Base-by-base conservation (phyloP, 208 protist genomes). In the Leishmania turanica region DNA sequence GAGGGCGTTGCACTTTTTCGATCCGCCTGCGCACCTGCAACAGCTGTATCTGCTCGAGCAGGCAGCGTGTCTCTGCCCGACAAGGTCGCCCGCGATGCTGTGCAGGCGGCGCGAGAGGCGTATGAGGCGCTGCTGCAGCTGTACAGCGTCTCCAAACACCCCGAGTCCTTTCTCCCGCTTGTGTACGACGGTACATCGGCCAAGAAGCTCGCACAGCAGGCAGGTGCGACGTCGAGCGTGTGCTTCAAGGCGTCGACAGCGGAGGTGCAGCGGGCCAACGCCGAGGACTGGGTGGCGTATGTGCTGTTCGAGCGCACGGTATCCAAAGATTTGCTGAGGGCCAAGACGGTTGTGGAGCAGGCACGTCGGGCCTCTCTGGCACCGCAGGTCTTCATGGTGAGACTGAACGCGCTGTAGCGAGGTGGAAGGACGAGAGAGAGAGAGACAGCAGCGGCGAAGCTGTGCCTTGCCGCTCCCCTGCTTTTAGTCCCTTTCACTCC, bases 271-370 rank as follows among this genome's bases (percentile, higher is more conserved):
- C 78, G 86, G 72, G 34, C 85, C 15, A 97, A 95, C 81, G 83
- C 89, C 8, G 79, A 74, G 45, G 93, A 97, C 76, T 97, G 93
- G 92, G 73, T 88, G 2, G 62, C 81, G 31, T 92, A 93, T 80
- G 87, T 95, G 17, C 65, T 68, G 17, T 97, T 97, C 73, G 93
- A 97, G 82, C 89, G 92, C 34, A 66, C 83, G 15, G 86, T 97
- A 42, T 87, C 92, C n/a, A 90, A 88, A 72, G 93, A 97, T 75
- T 78, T 97, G 84, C 37, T 76, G 42, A 77, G 76, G 42, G 85
- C 92, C 42, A 86, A 90, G 77, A 84, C 90, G 37, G 87, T 92
- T 6, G 83, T 87, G 31, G 86, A 88, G 77, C 84, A 92, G 77
- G 93, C 88, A 13, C 82, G 88, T 17, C 87, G 89, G 13, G 34